Evolutionary conservation across 2,329 filamentous ascomycete genomes (phyloP), one percentile per base, ranked within the genome.

Genomic region (Fusarium transvaalense): DNA sequence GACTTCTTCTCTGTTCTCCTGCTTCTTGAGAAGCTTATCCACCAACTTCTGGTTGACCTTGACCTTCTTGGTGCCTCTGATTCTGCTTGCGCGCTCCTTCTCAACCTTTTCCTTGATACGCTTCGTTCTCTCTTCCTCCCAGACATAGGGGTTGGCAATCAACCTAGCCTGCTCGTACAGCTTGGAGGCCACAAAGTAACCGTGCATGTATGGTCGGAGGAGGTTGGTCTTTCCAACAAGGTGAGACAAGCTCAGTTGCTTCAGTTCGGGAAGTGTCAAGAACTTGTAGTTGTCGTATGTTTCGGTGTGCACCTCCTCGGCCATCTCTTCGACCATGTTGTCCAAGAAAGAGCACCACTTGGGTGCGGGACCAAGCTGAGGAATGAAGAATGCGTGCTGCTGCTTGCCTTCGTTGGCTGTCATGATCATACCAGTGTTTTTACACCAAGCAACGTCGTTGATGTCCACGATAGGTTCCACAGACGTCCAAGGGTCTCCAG

Each of bases 271-370:
- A 64, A 93, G 80, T 3, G 95, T 97, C 76, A 99, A 84, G 87
- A 99, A 99, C 81, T 98, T 99, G 88, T 95, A 98, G 81, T 99
- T 98, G 81, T 99, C 96, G 83, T 99, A 99, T 12, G 96, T 93
- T 73, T 96, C 91, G 31, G 91, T 91, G 62, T 84, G 86, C 31
- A 86, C 84, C 76, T 91, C 89, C 77, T 98, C 95, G 10, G 95
- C 95, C 93, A 99, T 97, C 80, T 99, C 97, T 82, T 99, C 96
- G 12, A 98, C 96, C 75, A 99, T 89, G 75, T 97, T 97, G 81
- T 99, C 97, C 66, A 99, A 83, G 88, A 98, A 98, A 5, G 92
- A 90, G 77, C 96, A 98, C 96, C 96, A 99, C 75, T 89, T 93
- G 1, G 96, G 97, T 2, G 96, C 94, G 0, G 95, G 93, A 2